Evolutionary conservation across 139 green algal species (phyloP).

Genomic region (Chloropicon primus): DNA sequence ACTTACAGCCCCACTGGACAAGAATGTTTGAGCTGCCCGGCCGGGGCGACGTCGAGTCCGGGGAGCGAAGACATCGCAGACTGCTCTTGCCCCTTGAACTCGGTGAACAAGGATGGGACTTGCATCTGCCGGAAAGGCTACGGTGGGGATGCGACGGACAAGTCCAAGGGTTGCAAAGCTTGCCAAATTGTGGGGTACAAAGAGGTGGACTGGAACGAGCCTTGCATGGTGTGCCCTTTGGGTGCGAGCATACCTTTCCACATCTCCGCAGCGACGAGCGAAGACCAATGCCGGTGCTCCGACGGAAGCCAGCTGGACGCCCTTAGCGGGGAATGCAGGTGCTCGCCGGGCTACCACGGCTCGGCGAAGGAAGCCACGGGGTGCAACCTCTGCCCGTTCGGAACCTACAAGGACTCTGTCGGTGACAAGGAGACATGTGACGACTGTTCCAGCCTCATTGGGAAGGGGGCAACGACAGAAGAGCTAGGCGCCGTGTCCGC

Average conservation of each 20-base stretch:
- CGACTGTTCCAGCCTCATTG: background rate
- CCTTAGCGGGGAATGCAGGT: background rate
- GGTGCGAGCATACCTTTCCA: background rate
- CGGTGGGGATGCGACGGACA: background rate
- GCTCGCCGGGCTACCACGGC: background rate
- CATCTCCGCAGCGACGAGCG: background rate
- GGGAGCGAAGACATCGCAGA: background rate
- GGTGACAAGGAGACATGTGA: background rate
- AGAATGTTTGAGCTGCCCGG: background rate
- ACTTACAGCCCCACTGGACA: background rate
- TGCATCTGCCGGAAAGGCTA: background rate
- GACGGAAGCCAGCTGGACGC: background rate
- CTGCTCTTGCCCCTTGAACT: background rate
- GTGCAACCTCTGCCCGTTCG: background rate
- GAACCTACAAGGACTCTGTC: background rate
- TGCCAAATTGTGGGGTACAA: background rate
- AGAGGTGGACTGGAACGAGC: background rate
- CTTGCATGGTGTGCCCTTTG: background rate
- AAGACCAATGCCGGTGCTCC: background rate
- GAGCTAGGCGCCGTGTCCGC: background rate
- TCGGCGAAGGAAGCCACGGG: background rate
- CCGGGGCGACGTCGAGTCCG: background rate
- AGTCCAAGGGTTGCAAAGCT: background rate
- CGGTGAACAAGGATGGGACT: background rate
- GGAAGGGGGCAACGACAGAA: background rate